phyloP scores from a whole-genome alignment of 257 asterid genomes.

The Nicotiana undulata region DNA sequence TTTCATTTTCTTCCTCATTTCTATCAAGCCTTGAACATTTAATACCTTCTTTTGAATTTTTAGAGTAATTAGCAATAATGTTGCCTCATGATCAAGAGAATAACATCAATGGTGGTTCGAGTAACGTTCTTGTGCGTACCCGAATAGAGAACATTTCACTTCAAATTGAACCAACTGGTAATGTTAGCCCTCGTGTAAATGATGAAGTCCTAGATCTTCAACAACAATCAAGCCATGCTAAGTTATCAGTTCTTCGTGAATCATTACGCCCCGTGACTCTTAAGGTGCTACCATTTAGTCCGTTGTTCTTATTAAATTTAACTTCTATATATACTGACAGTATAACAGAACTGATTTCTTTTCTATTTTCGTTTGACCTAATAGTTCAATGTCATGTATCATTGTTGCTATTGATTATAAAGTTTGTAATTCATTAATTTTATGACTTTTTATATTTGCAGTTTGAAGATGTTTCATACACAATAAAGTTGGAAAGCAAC shows the following conservation, averaged over 20 bases:
- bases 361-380: too few relatives aligned
- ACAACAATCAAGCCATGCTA: constrained; percentile 14
- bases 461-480: constrained; percentile 74
- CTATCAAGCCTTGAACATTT: background rate
- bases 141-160: constrained; percentile 21
- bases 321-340: too few relatives aligned
- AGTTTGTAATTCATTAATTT: too few relatives aligned
- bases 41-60: background rate
- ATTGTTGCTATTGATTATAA: too few relatives aligned
- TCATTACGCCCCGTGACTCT: constrained; percentile 50
- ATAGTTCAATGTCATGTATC: background rate
- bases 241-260: constrained; percentile 40
- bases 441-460: constrained; percentile 11
- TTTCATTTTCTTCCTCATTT: background rate
- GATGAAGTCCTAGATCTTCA: constrained; percentile 13
- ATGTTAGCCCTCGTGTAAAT: constrained; percentile 34
- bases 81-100: constrained; percentile 69
- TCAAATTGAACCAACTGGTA: constrained; percentile 38
- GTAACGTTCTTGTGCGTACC: constrained; percentile 14
- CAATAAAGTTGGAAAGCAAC: constrained; percentile 24
- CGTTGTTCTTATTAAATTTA: too few relatives aligned
- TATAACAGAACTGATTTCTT: too few relatives aligned
- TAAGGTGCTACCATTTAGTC: constrained; percentile 26
- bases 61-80: constrained; percentile 24
- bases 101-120: constrained; percentile 20